phyloP scores from a whole-genome alignment of 805 yeast species.

The Candida bentonensis region DNA sequence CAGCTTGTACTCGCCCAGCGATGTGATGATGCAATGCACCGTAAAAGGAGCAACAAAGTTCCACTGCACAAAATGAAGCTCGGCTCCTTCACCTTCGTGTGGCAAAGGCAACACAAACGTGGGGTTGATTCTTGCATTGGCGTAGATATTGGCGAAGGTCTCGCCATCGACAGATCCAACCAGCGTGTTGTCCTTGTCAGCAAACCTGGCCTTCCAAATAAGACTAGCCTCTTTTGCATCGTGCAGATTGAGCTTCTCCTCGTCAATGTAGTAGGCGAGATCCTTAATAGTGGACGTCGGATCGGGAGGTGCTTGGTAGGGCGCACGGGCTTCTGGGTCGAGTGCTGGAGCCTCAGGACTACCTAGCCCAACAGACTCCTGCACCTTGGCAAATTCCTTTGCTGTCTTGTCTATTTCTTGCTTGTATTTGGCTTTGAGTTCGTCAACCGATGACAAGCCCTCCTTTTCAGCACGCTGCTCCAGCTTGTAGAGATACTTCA shows the following conservation, averaged over 20 bases:
- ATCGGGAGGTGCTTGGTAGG: conserved; percentile 15
- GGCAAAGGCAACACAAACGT: conserved; percentile 86
- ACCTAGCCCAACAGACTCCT: conserved; percentile 33
- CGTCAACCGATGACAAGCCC: conserved; percentile 27
- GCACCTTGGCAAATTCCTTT: conserved; percentile 43
- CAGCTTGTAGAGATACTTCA: background rate
- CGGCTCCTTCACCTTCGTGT: conserved; percentile 33
- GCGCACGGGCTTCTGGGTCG: conserved; percentile 18
- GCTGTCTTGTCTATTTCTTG: conserved; percentile 45
- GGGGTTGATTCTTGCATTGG: conserved; percentile 61
- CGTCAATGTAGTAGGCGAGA: conserved; percentile 54
- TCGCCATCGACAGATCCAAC: conserved; percentile 47
- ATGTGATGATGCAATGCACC: conserved; percentile 78
- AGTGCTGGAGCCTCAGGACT: conserved; percentile 36
- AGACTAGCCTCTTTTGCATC: conserved; percentile 52
- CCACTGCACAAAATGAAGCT: conserved; percentile 93
- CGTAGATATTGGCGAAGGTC: conserved; percentile 49
- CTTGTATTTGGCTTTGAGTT: conserved; percentile 47
- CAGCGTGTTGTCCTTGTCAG: conserved; percentile 40
- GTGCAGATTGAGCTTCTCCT: conserved; percentile 46
- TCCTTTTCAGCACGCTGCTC: conserved; percentile 18
- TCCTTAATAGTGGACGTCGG: conserved; percentile 38
- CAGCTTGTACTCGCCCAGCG: conserved; percentile 80
- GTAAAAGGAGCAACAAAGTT: conserved; percentile 71
- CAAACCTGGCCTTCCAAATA: conserved; percentile 83